A percentile compares a stretch with the other conserved stretches of the same genome.
These are phyloP conservation scores for Croton setiger DNA, from an alignment of 441 rosid species.

Conservation along the genomic window DNA sequence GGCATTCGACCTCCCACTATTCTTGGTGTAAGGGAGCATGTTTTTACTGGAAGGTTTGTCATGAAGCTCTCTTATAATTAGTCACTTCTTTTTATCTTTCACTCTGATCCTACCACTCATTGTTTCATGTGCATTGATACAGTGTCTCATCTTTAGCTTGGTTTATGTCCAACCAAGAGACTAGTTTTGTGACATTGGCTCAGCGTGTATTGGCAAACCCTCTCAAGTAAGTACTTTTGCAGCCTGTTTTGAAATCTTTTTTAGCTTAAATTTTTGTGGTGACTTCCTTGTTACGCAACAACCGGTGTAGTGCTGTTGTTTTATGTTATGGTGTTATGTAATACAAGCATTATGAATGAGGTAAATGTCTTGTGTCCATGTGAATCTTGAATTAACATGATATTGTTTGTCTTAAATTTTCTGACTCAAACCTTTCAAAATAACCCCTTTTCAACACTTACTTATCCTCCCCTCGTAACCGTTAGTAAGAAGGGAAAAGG, in stretches of 20 bases:
- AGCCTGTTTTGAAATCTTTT: background rate
- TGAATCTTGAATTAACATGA: background rate
- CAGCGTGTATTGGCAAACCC: conserved; percentile 93
- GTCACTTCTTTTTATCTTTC: background rate
- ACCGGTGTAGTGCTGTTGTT: background rate
- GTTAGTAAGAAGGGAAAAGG: background rate
- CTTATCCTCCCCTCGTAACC: background rate
- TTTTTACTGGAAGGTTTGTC: conserved; percentile 91
- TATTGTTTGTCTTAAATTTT: background rate
- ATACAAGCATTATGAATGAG: background rate
- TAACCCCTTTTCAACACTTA: background rate
- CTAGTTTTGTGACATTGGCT: conserved; percentile 95
- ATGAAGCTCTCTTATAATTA: conserved; percentile 8
- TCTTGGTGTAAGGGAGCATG: conserved; percentile 93
- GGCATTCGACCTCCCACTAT: conserved; percentile 94
- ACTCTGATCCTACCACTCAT: conserved; percentile 22
- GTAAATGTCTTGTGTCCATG: no score
- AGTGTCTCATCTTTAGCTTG: conserved; percentile 97
- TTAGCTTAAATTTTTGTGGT: background rate
- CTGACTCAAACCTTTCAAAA: background rate
- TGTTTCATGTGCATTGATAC: conserved; percentile 33
- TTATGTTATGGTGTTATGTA: background rate
- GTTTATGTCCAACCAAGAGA: conserved; percentile 99
- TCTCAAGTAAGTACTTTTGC: conserved; percentile 66
- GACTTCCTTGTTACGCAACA: background rate